A percentile compares a stretch with the other conserved stretches of the same genome.
Evolutionary conservation across 768 basidiomycete genomes (phyloP).

Genomic region (Hypholoma fasciculare): DNA sequence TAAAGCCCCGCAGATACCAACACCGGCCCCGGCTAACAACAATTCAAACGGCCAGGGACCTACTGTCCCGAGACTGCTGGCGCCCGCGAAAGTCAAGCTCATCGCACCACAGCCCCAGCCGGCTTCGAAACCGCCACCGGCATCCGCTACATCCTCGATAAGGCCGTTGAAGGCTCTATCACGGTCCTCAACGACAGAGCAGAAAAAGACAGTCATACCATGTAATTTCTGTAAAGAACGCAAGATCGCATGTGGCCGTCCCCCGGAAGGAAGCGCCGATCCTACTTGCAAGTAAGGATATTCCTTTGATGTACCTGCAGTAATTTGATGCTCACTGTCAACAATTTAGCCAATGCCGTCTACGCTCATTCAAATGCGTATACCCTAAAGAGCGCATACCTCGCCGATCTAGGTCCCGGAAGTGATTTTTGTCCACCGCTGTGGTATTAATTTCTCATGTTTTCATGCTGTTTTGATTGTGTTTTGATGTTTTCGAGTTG

Average conservation of each 20-base stretch:
- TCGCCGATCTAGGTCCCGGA: background rate
- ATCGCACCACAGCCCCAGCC: too few species aligned
- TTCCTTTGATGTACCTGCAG: background rate
- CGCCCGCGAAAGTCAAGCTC: too few species aligned
- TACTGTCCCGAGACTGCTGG: too few species aligned
- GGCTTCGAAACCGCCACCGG: too few species aligned
- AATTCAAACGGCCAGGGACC: too few species aligned
- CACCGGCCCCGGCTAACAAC: too few species aligned
- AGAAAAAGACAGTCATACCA: conserved; percentile 30
- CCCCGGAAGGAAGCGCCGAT: conserved; percentile 37
- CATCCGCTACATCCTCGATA: background rate
- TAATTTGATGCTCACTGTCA: background rate
- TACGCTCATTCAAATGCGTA: conserved; percentile 15
- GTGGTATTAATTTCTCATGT: too few species aligned
- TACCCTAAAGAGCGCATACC: conserved; percentile 2
- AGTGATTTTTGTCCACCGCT: background rate
- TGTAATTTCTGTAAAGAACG: conserved; percentile 43
- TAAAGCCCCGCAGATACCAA: too few species aligned
- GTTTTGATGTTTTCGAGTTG: too few species aligned
- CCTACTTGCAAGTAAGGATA: conserved; percentile 51
- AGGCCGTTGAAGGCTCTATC: background rate
- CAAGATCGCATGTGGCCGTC: conserved; percentile 41
- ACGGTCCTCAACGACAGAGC: conserved; percentile 10
- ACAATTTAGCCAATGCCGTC: conserved; percentile 14
- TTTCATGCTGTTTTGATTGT: too few species aligned